phyloP scores from a whole-genome alignment of 73 alveolate species.

The Paramecium sexaurelia region DNA sequence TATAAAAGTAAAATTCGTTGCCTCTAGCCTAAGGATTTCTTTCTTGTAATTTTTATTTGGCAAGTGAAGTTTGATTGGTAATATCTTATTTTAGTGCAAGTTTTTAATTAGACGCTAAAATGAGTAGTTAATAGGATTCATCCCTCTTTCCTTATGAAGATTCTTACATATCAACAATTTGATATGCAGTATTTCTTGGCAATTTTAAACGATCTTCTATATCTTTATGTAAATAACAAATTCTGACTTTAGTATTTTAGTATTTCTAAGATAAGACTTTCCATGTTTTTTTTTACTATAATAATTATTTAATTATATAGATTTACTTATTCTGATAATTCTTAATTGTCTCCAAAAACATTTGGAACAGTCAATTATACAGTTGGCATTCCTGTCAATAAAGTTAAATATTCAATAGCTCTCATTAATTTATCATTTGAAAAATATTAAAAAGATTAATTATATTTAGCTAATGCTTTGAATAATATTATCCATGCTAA shows the following conservation, averaged over 20 bases:
- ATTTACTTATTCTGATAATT: background rate
- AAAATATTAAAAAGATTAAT: background rate
- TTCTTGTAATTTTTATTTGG: background rate
- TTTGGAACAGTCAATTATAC: background rate
- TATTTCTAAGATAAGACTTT: background rate
- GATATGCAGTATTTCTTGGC: background rate
- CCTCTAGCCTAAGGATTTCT: background rate
- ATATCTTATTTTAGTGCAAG: background rate
- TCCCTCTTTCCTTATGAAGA: background rate
- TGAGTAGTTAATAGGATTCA: background rate
- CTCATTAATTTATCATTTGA: conserved; percentile 3
- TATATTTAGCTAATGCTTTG: conserved; percentile 39
- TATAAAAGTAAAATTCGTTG: background rate
- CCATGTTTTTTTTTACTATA: conserved; percentile 31
- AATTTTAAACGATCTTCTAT: background rate
- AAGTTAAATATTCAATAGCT: background rate
- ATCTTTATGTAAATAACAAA: background rate
- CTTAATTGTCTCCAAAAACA: background rate
- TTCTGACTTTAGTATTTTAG: conserved; percentile 11
- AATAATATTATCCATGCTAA: background rate
- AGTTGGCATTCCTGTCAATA: conserved; percentile 48
- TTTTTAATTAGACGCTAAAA: background rate
- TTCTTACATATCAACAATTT: conserved; percentile 1
- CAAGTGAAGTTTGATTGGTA: background rate
- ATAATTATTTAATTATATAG: background rate